phyloP scores from a whole-genome alignment of 1,284 basidiomycete species.

The Moesziomyces aphidis region DNA sequence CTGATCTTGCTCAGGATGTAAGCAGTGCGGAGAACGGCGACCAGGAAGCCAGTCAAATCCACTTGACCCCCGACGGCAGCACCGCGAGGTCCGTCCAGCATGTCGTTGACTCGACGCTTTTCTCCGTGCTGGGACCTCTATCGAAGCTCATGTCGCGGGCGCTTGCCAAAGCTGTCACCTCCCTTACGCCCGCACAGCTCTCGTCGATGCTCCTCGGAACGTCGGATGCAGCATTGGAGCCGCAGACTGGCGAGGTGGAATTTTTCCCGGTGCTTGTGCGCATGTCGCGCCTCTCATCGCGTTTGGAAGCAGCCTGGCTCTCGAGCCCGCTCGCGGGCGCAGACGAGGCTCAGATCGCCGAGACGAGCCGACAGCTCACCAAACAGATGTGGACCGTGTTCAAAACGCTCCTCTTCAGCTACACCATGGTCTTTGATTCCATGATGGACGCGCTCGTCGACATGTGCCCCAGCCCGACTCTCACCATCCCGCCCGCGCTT shows the following conservation, averaged over 20 bases:
- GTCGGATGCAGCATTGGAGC: constrained; percentile 14
- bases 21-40: not conserved
- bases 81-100: constrained; percentile 14
- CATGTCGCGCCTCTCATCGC: constrained; percentile 43
- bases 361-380: constrained; percentile 29
- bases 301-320: constrained; percentile 38
- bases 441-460: constrained; percentile 63
- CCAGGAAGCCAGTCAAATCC: not conserved
- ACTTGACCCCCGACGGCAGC: constrained; percentile 5
- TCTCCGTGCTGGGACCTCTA: constrained; percentile 55
- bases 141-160: constrained; percentile 57
- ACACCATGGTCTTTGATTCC: constrained; percentile 64
- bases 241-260: constrained; percentile 12
- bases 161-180: constrained; percentile 37
- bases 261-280: constrained; percentile 39
- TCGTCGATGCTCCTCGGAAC: constrained; percentile 39
- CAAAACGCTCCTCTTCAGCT: constrained; percentile 63
- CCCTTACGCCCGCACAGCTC: constrained; percentile 35
- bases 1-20: constrained; percentile 26
- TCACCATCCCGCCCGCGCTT: constrained; percentile 34
- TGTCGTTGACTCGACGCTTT: constrained; percentile 40
- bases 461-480: constrained; percentile 60
- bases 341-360: constrained; percentile 34
- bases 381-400: constrained; percentile 59
- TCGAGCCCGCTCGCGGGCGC: constrained; percentile 36